These are phyloP conservation scores for Danielia reshetovae DNA, from an alignment of 805 yeast genomes.

Conservation along the genomic window DNA sequence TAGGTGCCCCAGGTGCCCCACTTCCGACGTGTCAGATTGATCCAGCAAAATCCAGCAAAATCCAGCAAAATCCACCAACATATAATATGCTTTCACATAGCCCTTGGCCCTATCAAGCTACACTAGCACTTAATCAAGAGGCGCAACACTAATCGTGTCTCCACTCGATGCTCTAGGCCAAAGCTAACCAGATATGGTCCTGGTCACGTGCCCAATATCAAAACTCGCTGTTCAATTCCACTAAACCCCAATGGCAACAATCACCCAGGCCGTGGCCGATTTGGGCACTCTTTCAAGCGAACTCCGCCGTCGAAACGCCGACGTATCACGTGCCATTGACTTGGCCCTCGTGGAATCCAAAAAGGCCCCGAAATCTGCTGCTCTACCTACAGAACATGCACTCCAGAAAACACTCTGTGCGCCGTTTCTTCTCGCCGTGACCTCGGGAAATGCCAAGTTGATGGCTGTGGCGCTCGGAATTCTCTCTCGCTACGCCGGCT, in stretches of 20 bases:
- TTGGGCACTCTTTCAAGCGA: constrained; percentile 60
- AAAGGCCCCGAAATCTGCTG: constrained; percentile 3
- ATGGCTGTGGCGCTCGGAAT: constrained; percentile 70
- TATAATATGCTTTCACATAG: too few relatives aligned
- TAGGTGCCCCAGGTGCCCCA: too few relatives aligned
- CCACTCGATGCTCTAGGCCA: too few relatives aligned
- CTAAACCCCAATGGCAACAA: constrained; percentile 13
- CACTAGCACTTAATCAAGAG: too few relatives aligned
- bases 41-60: too few relatives aligned
- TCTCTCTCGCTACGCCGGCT: constrained; percentile 55
- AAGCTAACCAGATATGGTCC: too few relatives aligned
- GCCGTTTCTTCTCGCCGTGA: constrained; percentile 73
- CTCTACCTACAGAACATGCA: not conserved
- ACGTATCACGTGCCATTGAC: constrained; percentile 50
- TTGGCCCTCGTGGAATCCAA: constrained; percentile 19
- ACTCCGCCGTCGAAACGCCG: constrained; percentile 65
- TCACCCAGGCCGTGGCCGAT: constrained; percentile 38
- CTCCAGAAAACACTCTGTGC: constrained; percentile 24
- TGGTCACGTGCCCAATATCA: too few relatives aligned
- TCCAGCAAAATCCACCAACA: too few relatives aligned
- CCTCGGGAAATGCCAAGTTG: constrained; percentile 70
- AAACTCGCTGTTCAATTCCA: not conserved
- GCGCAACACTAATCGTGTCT: too few relatives aligned
- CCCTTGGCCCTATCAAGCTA: too few relatives aligned
- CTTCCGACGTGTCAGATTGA: too few relatives aligned